Evolutionary conservation across 2,329 filamentous ascomycete species (phyloP).

Genomic region (Arthrobotrys megalospora): DNA sequence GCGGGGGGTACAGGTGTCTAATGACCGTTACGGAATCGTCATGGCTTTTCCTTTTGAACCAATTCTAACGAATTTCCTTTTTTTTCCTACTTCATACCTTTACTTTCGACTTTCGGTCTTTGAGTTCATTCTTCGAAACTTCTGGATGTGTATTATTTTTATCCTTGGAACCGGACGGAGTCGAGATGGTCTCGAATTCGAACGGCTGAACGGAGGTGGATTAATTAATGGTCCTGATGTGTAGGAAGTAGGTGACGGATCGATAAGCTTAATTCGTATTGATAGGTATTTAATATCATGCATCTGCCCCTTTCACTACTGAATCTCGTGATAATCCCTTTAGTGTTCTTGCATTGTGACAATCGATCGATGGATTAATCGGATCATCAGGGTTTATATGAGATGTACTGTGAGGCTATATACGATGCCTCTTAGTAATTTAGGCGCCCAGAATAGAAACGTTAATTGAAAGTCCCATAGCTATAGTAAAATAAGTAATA

Average conservation of each 20-base stretch:
- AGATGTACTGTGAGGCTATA: too few species aligned
- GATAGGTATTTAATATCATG: too few species aligned
- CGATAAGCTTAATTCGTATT: background rate
- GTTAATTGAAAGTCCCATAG: conserved; percentile 5
- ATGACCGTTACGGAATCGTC: conserved; percentile 57
- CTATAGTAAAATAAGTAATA: conserved; percentile 25
- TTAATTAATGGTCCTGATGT: background rate
- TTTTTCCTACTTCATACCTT: conserved; percentile 9
- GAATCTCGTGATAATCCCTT: too few species aligned
- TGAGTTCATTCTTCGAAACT: conserved; percentile 7
- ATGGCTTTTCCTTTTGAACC: conserved; percentile 35
- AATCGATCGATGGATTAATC: too few species aligned
- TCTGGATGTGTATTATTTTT: conserved; percentile 14
- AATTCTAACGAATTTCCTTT: conserved; percentile 44
- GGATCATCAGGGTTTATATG: too few species aligned
- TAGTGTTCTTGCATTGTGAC: background rate
- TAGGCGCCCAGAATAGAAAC: background rate
- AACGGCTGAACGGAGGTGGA: too few species aligned
- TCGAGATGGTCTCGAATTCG: background rate
- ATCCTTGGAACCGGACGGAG: background rate
- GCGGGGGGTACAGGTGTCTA: conserved; percentile 31
- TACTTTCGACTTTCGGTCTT: conserved; percentile 25
- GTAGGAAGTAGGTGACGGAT: background rate
- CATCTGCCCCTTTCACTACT: too few species aligned
- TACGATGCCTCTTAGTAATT: too few species aligned